A percentile compares a stretch with the other conserved stretches of the same genome.
Evolutionary conservation across 495 filamentous ascomycete species (phyloP).

Genomic region (Tuber melanosporum): DNA sequence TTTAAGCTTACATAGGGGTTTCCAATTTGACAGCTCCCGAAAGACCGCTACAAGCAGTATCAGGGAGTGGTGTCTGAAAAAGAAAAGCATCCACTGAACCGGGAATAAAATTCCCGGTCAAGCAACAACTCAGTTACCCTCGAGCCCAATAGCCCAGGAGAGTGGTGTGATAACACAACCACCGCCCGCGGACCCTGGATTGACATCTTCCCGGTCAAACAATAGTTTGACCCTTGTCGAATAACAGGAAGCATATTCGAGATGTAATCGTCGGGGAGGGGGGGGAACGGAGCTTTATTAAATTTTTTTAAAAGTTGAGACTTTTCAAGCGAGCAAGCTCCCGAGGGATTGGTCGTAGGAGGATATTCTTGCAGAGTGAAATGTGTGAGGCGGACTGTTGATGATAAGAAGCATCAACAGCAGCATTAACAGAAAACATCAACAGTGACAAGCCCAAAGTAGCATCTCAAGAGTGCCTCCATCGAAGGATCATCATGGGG

Average conservation of each 20-base stretch:
- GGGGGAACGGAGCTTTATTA: background rate
- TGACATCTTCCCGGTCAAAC: conserved; percentile 5
- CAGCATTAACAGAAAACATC: too few species aligned
- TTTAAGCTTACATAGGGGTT: background rate
- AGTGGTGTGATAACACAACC: conserved; percentile 2
- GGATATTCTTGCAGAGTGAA: conserved; percentile 2
- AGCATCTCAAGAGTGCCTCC: background rate
- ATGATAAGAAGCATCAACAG: background rate
- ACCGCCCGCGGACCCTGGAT: background rate
- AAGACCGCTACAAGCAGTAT: background rate
- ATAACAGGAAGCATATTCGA: conserved; percentile 5
- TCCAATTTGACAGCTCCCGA: background rate
- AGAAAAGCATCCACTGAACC: background rate
- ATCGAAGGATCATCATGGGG: background rate
- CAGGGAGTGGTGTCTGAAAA: background rate
- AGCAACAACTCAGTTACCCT: background rate
- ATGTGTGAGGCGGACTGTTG: background rate
- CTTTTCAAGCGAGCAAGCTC: background rate
- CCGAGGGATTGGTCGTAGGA: background rate
- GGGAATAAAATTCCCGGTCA: conserved; percentile 1
- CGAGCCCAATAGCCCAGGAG: conserved; percentile 3
- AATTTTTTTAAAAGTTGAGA: background rate
- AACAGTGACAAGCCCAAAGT: conserved; percentile 2
- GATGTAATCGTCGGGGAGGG: conserved; percentile 2
- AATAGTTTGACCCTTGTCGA: background rate